Percentiles rank a stretch among this genome's conserved stretches.
Evolutionary conservation across 768 basidiomycete genomes (phyloP).

Genomic region (Gelatoporia subvermispora): DNA sequence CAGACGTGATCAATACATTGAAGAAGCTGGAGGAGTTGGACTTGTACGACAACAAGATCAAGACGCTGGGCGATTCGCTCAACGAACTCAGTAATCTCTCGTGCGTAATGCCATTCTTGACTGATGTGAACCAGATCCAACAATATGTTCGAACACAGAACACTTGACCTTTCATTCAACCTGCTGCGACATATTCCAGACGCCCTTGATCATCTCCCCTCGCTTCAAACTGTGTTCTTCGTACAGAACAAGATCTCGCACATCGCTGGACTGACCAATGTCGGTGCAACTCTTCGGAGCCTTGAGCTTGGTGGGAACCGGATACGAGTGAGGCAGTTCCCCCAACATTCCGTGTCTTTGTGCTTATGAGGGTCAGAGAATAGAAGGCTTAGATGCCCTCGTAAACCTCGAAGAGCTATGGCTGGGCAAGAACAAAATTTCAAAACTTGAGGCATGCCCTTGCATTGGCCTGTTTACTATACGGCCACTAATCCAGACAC

Average conservation of each 20-base stretch:
- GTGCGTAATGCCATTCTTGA: constrained; percentile 35
- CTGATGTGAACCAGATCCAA: neutral
- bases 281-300: constrained; percentile 59
- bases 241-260: constrained; percentile 92
- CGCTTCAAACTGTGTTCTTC: constrained; percentile 80
- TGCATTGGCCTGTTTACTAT: neutral
- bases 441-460: constrained; percentile 68
- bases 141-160: constrained; percentile 35
- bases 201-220: constrained; percentile 45
- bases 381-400: constrained; percentile 79
- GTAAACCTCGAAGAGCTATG: constrained; percentile 88
- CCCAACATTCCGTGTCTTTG: no score
- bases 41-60: constrained; percentile 93
- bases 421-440: constrained; percentile 97
- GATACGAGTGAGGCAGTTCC: constrained; percentile 64
- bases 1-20: constrained; percentile 63
- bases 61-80: constrained; percentile 63
- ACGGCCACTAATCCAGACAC: neutral
- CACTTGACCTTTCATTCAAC: constrained; percentile 94
- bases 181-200: constrained; percentile 70
- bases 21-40: constrained; percentile 82
- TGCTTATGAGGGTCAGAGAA: constrained; percentile 47
- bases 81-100: constrained; percentile 48
- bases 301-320: constrained; percentile 93
- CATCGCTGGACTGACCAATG: constrained; percentile 61